Evolutionary conservation across 2,329 filamentous ascomycete species (phyloP), one percentile per base, ranked within the genome.

Genomic region (Sporothrix variecibatus): DNA sequence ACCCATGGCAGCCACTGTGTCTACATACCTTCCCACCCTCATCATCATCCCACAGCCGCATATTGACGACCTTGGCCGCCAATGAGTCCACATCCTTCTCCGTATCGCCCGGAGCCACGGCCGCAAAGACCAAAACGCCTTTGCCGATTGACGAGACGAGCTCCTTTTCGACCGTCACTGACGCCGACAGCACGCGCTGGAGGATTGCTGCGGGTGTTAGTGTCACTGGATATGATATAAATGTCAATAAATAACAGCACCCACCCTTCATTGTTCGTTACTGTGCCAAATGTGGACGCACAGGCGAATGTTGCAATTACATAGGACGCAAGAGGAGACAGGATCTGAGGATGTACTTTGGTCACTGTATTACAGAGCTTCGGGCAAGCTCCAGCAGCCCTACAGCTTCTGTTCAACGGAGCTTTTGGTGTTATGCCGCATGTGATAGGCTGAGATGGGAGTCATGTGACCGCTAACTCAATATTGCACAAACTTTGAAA

Each of bases 161-260:
- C 81, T 97, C 88, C 80, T 94, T 92, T 81, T 99, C 95, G 71
- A 99, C 95, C 1, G 94, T 96, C 79, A 99, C 96, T 8, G 95
- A 98, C 75, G 95, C 95, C 60, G 95, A 98, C 75, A 97, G 90
- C 71, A 99, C 96, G 77, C 96, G 90, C 84, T 99, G 96, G 72
- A 98, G 85, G 75, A 99, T 93, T 72, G 94, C 96, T 98, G 80
- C 72, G 75, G 15, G 67, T n/a, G 38, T 60, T 49, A 71, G 53
- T 15, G 4, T 31, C n/a, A n/a, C 51, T 17, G 51, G 26, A 17
- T 26, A 15, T 43, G 28, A 2, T 11, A 46, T 2, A n/a, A 9
- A 15, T 12, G n/a, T 20, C 26, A 58, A 9, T 26, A 31, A 1
- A n/a, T 6, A 4, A 53, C 9, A n/a, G 3, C 2, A 69, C 65